Evolutionary conservation across 1,284 basidiomycete genomes (phyloP), one percentile per base, ranked within the genome.

Genomic region (Ceratobasidium sp.): DNA sequence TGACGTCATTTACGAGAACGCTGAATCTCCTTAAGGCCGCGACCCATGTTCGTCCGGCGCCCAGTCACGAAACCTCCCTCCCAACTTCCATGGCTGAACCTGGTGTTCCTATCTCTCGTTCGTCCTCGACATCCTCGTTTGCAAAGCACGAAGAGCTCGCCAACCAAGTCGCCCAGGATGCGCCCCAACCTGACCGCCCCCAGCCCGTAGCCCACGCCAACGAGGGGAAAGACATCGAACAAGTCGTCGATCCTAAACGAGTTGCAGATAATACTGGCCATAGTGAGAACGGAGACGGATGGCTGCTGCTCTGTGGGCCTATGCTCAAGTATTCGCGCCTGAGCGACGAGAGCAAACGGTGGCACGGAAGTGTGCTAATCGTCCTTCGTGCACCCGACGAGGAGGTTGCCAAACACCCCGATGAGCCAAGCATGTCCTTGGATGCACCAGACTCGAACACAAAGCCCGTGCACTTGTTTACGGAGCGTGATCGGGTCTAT

Each of bases 401-500:
- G 28, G 53, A 53, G 26, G 12, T 18, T 45, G 53, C 39, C 14
- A 43, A 53, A 23, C 36, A 58, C 26, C 65, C 65, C 9, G 65
- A 70, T 43, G 53, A 70, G 45, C 65, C 65, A 21, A 70, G 65
- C 18, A 46, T 53, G 8, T 70, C 65, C 1, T 1, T 70, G 39
- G 65, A 70, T 23, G 65, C 52, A 30, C 36, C 36, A 30, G 53
- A 58, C n/a, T 70, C 65, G 18, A 39, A 55, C 28, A 70, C 65
- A 41, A 57, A 36, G 30, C 41, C 53, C 10, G 65, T 58, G 12
- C 65, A 70, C 34, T 34, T 70, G 43, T 70, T 70, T 48, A 70
- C 65, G 3, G 65, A 70, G 30, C 65, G 65, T 16, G 65, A 70
- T 48, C 65, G 65, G 28, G 53, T 70, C 28, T 70, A 70, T 52